These are phyloP conservation scores for Monosporascus sp. DNA, from an alignment of 2,329 filamentous ascomycete genomes.

Conservation along the genomic window DNA sequence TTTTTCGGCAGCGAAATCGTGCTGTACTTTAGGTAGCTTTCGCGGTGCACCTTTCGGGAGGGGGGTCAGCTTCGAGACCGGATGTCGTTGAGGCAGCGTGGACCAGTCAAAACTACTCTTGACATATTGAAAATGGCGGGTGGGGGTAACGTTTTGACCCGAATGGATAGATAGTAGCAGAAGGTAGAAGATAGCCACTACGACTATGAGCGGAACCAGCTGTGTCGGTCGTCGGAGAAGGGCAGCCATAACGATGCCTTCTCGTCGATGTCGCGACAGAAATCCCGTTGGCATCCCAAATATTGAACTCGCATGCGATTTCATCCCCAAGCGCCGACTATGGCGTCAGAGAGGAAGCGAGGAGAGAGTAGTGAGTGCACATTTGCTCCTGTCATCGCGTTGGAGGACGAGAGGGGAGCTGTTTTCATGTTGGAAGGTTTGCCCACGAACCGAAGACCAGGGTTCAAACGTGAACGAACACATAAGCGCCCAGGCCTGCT, in stretches of 20 bases:
- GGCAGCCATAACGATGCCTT: slow-evolving; percentile 11
- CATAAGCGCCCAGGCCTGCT: no score
- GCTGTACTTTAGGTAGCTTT: slow-evolving; percentile 21
- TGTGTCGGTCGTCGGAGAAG: slow-evolving; percentile 21
- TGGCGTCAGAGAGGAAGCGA: no score
- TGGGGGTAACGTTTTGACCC: slow-evolving; percentile 7
- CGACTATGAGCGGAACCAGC: slow-evolving; percentile 10
- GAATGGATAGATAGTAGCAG: slow-evolving; percentile 21
- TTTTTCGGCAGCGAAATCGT: slow-evolving; percentile 19
- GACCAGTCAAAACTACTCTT: slow-evolving; percentile 25
- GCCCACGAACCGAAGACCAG: no score
- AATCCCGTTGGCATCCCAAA: no score
- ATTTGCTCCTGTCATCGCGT: no score
- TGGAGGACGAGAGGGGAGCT: no score
- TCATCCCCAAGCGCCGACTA: no score
- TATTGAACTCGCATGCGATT: no score
- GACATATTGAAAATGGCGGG: slow-evolving; percentile 22
- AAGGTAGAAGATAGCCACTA: slow-evolving; percentile 18
- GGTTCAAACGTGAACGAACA: no score
- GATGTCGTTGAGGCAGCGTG: slow-evolving; percentile 17
- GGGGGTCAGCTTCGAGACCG: slow-evolving; percentile 19
- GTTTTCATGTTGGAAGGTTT: no score
- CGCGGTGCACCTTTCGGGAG: slow-evolving; percentile 19
- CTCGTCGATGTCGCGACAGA: no score
- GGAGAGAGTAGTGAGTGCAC: no score